Conservation (phyloP, 345 rosid species). For the Draba incana region DNA sequence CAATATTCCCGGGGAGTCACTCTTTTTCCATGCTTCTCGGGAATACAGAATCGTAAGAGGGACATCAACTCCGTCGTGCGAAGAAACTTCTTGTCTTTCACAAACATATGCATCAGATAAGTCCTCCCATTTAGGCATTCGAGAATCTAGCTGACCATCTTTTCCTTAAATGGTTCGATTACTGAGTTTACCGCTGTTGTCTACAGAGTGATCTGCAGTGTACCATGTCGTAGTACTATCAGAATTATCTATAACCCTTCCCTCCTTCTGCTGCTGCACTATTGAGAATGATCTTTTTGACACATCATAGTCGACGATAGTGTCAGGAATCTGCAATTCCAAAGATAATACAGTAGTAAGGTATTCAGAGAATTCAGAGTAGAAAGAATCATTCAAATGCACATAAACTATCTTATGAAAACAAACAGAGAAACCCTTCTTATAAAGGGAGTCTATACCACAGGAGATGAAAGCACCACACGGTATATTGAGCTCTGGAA, state of each 20-base stretch:
- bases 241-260: conserved; percentile 42
- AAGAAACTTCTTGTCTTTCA: conserved; percentile 68
- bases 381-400: neutral
- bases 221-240: conserved; percentile 35
- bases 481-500: conserved; percentile 66
- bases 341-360: conserved; percentile 20
- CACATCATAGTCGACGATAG: conserved; percentile 81
- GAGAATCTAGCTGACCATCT: conserved; percentile 32
- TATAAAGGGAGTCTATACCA: conserved; percentile 57
- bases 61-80: conserved; percentile 73
- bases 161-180: conserved; percentile 28
- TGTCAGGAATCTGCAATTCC: conserved; percentile 77
- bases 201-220: conserved; percentile 35
- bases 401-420: conserved; percentile 10
- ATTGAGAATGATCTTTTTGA: conserved; percentile 54
- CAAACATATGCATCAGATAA: conserved; percentile 63
- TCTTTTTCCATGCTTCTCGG: conserved; percentile 59
- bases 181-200: conserved; percentile 23
- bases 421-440: neutral
- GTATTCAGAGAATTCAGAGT: conserved; percentile 3
- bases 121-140: conserved; percentile 50
- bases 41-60: conserved; percentile 84
- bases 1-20: conserved; percentile 67
- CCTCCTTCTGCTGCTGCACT: conserved; percentile 71
- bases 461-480: conserved; percentile 86